phyloP scores from a whole-genome alignment of 345 rosid species.

The Hevea brasiliensis region DNA sequence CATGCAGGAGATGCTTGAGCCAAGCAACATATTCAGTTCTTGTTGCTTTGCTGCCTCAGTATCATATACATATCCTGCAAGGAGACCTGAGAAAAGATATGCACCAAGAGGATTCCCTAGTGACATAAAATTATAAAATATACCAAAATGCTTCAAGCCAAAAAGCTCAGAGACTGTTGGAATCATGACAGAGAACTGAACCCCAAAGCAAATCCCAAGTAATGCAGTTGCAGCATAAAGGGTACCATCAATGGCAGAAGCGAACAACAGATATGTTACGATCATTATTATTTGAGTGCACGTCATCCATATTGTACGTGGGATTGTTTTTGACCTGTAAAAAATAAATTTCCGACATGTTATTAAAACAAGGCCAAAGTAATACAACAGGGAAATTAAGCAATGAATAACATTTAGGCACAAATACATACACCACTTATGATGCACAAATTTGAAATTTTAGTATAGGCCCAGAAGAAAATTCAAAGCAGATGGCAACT shows the following conservation, averaged over 20 bases:
- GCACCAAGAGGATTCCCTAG: slow-evolving; percentile 69
- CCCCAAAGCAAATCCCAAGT: slow-evolving; percentile 65
- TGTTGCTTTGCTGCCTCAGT: slow-evolving; percentile 57
- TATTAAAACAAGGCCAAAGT: not conserved
- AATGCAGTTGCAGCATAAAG: slow-evolving; percentile 54
- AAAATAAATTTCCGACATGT: not conserved
- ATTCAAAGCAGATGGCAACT: slow-evolving; percentile 1
- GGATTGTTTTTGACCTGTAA: slow-evolving; percentile 52
- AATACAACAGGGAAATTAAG: not conserved
- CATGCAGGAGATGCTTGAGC: slow-evolving; percentile 41
- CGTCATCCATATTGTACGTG: slow-evolving; percentile 67
- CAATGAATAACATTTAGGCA: not conserved
- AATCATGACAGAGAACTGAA: slow-evolving; percentile 60
- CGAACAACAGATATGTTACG: slow-evolving; percentile 52
- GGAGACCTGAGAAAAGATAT: slow-evolving; percentile 63
- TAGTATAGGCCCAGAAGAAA: not conserved
- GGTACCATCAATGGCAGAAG: slow-evolving; percentile 50
- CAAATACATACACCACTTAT: not conserved
- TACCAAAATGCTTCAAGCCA: slow-evolving; percentile 59
- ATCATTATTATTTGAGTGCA: slow-evolving; percentile 51
- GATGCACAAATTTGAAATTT: not conserved
- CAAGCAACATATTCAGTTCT: slow-evolving; percentile 18
- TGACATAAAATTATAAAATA: slow-evolving; percentile 54
- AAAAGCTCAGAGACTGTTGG: slow-evolving; percentile 72
- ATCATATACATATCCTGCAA: slow-evolving; percentile 60